Conservation (phyloP, 169 alveolate species). For the Cryptosporidium ubiquitum region DNA sequence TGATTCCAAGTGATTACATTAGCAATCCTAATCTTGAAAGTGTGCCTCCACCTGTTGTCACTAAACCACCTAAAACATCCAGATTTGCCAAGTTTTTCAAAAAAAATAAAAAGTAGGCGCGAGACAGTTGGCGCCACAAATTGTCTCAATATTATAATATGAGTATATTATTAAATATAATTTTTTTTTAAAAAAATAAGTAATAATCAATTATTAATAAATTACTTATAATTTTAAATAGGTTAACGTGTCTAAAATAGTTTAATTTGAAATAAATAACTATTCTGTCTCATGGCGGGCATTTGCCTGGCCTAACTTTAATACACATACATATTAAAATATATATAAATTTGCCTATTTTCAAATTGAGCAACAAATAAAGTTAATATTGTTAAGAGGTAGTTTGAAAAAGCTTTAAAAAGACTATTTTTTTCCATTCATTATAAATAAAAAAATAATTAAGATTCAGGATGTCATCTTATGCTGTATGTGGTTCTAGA, state of each 20-base stretch:
- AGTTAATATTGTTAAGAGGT: background rate
- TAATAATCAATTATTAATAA: too few relatives aligned
- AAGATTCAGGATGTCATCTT: constrained; percentile 56
- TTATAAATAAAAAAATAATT: background rate
- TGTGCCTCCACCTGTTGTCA: background rate
- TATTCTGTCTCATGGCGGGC: constrained; percentile 17
- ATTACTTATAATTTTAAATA: background rate
- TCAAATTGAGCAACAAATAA: background rate
- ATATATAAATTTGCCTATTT: background rate
- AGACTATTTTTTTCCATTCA: background rate
- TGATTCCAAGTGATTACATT: constrained; percentile 17
- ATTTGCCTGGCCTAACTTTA: background rate
- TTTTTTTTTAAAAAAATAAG: too few relatives aligned
- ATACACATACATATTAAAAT: background rate
- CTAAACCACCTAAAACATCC: constrained; percentile 4
- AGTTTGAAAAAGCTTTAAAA: background rate
- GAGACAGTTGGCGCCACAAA: background rate
- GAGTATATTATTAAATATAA: background rate
- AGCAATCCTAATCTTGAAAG: background rate
- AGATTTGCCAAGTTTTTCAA: background rate
- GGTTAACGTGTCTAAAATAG: background rate
- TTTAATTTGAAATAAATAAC: background rate
- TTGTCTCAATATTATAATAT: background rate
- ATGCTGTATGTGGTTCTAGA: constrained; percentile 74
- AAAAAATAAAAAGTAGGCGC: background rate